Evolutionary conservation across 352 stramenopile species (phyloP).

Genomic region (Globisporangium spiculum): DNA sequence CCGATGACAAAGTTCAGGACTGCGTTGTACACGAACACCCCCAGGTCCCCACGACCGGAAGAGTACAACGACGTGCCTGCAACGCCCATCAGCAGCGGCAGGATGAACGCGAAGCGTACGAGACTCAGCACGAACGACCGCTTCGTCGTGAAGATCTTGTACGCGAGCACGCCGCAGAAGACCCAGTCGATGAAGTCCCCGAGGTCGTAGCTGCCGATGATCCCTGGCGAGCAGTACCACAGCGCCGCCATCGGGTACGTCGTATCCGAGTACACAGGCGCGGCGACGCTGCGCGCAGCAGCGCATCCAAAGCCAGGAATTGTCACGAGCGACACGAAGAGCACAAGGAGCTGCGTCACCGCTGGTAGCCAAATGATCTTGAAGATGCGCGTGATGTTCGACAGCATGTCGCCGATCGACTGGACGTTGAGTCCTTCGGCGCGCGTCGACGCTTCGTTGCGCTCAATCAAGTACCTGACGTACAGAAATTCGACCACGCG

Average conservation of each 20-base stretch:
- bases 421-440: constrained; percentile 32
- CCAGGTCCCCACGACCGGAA: constrained; percentile 32
- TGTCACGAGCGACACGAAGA: constrained; percentile 56
- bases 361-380: constrained; percentile 46
- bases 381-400: constrained; percentile 47
- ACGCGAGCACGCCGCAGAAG: constrained; percentile 41
- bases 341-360: constrained; percentile 48
- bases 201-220: constrained; percentile 63
- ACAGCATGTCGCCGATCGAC: constrained; percentile 26
- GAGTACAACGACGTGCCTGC: constrained; percentile 49
- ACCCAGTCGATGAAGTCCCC: constrained; percentile 59
- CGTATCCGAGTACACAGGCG: constrained; percentile 21
- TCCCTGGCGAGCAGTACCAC: constrained; percentile 55
- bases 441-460: constrained; percentile 31
- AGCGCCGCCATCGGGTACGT: constrained; percentile 17
- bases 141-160: constrained; percentile 56
- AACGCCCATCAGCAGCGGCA: constrained; percentile 54
- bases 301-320: constrained; percentile 58
- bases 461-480: constrained; percentile 55
- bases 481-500: constrained; percentile 30
- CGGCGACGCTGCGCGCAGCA: constrained; percentile 29
- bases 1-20: constrained; percentile 50
- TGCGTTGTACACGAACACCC: constrained; percentile 37
- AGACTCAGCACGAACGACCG: constrained; percentile 37
- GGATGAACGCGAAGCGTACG: constrained; percentile 51